These are phyloP conservation scores for Cladosporium sp. DNA, from an alignment of 2,329 filamentous ascomycete genomes.

Conservation along the genomic window DNA sequence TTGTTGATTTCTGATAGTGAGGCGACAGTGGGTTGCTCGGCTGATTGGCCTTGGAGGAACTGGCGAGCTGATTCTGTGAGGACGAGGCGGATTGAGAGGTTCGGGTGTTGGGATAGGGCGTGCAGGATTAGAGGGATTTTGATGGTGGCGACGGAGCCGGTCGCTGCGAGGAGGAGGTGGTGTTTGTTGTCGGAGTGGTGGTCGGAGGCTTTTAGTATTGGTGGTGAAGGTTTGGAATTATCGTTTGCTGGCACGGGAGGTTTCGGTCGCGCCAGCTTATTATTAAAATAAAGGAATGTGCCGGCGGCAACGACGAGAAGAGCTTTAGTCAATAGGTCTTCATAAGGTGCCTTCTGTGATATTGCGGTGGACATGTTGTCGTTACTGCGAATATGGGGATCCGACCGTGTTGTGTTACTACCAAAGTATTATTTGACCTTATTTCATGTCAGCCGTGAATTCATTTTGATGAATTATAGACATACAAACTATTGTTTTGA, in stretches of 20 bases:
- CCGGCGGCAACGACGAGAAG: not conserved
- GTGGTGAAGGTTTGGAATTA: not conserved
- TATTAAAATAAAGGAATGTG: not conserved
- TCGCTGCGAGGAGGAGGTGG: slow-evolving; percentile 67
- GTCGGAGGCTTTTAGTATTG: slow-evolving; percentile 38
- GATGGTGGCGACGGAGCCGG: slow-evolving; percentile 82
- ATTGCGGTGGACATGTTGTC: not conserved
- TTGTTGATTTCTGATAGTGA: slow-evolving; percentile 57
- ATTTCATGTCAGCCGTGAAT: not conserved
- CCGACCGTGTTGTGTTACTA: not conserved
- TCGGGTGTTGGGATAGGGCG: slow-evolving; percentile 55
- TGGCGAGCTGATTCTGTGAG: slow-evolving; percentile 72
- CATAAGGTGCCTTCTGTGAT: not conserved
- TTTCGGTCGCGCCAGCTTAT: not conserved
- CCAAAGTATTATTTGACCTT: not conserved
- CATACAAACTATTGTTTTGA: not conserved
- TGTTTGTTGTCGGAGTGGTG: slow-evolving; percentile 53
- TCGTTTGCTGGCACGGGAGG: not conserved
- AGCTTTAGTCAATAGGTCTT: not conserved
- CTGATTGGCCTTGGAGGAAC: slow-evolving; percentile 75
- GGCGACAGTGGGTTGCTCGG: slow-evolving; percentile 71
- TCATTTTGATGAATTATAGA: not conserved
- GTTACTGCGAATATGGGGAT: not conserved
- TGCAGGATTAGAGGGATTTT: slow-evolving; percentile 61
- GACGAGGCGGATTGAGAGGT: slow-evolving; percentile 80